phyloP scores from a whole-genome alignment of 192 early-diverging fungal genomes.

The Anaeromyces robustus region DNA sequence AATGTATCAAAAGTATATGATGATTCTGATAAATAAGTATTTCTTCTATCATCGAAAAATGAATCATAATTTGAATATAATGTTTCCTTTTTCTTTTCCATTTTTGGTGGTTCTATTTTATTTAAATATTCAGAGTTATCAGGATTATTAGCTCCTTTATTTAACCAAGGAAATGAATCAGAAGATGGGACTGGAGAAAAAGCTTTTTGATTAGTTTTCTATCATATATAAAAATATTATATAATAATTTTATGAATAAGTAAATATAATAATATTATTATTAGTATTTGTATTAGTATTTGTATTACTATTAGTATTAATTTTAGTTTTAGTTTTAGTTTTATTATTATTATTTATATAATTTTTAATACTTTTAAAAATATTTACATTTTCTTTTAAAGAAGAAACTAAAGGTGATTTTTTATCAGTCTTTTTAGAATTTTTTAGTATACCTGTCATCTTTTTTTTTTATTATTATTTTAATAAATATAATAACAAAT shows the following conservation, averaged over 20 bases:
- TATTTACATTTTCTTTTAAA: background rate
- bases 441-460: background rate
- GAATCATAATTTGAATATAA: background rate
- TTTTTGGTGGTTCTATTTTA: background rate
- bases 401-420: too few species aligned
- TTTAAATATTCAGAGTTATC: background rate
- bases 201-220: background rate
- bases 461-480: too few species aligned
- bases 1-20: background rate
- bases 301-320: too few species aligned
- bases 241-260: background rate
- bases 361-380: background rate
- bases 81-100: background rate
- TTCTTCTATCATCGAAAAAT: background rate
- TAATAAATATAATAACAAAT: too few species aligned
- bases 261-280: too few species aligned
- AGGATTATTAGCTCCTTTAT: background rate
- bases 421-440: background rate
- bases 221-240: background rate
- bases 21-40: background rate
- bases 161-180: background rate
- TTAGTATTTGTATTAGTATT: too few species aligned
- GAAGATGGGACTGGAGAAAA: background rate
- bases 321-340: too few species aligned
- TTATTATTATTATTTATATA: background rate